These are phyloP conservation scores for Cystofilobasidium bisporidii DNA, from an alignment of 768 basidiomycete species.

Conservation along the genomic window DNA sequence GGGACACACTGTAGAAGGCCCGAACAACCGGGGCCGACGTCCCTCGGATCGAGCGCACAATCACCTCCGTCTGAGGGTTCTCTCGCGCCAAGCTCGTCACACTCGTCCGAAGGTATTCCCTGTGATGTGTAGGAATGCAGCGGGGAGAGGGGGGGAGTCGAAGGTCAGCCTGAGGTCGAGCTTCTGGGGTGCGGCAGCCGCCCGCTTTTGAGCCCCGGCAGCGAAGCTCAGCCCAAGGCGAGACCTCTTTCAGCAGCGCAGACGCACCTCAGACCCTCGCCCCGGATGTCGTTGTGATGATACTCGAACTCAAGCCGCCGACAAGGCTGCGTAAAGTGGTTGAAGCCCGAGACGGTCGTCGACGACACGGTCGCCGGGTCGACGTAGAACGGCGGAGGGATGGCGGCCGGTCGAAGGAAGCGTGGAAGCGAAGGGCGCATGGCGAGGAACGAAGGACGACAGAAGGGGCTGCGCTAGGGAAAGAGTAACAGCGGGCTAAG, in stretches of 20 bases:
- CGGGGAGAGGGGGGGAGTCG: background rate
- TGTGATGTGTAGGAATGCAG: background rate
- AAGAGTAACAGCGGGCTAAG: no score
- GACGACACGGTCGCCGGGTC: conserved; percentile 10
- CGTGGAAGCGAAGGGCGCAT: conserved; percentile 3
- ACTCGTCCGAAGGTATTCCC: conserved; percentile 21
- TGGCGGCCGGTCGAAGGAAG: background rate
- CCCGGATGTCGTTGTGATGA: conserved; percentile 1
- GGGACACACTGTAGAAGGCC: conserved; percentile 19
- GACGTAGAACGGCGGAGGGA: conserved; percentile 19
- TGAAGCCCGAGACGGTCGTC: conserved; percentile 9
- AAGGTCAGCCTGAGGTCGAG: conserved; percentile 7
- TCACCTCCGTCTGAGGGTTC: conserved; percentile 19
- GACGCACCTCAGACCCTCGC: conserved; percentile 20
- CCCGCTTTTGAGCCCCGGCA: no score
- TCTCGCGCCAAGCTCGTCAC: background rate
- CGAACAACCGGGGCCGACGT: background rate
- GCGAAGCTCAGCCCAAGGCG: no score
- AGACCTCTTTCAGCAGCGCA: no score
- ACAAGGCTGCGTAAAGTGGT: conserved; percentile 13
- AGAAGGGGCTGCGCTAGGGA: no score
- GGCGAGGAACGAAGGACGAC: no score
- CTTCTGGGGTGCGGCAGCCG: no score
- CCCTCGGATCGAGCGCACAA: conserved; percentile 9
- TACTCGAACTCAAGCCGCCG: conserved; percentile 18